A percentile compares a stretch with the other conserved stretches of the same genome.
Evolutionary conservation across 768 basidiomycete genomes (phyloP).

Genomic region (Tulasnella sp.): DNA sequence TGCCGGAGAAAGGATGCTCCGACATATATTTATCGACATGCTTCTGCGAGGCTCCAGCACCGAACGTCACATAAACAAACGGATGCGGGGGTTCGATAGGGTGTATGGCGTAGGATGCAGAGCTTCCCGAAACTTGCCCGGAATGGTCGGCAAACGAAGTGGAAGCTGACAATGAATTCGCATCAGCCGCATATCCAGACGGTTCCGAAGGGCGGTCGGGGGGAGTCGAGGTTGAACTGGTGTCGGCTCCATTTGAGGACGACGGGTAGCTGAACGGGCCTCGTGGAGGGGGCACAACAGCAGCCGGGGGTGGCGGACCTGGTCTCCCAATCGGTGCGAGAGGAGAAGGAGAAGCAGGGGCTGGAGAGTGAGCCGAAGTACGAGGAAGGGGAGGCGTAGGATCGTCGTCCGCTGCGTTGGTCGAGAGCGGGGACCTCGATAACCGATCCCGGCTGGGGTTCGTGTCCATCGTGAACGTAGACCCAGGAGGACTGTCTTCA

Average conservation of each 20-base stretch:
- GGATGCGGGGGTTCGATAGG: slow-evolving; percentile 63
- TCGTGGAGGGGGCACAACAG: neutral
- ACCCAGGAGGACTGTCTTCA: slow-evolving; percentile 49
- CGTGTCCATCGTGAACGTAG: slow-evolving; percentile 45
- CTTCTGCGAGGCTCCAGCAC: slow-evolving; percentile 83
- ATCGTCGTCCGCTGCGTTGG: neutral
- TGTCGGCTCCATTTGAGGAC: neutral
- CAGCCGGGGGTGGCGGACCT: neutral
- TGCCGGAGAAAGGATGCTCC: slow-evolving; percentile 64
- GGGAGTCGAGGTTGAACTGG: neutral
- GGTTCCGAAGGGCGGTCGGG: neutral
- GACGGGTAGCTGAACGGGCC: slow-evolving; percentile 31
- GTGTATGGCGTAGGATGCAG: slow-evolving; percentile 17
- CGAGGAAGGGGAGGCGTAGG: neutral
- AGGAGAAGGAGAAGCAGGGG: neutral
- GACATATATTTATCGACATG: slow-evolving; percentile 80
- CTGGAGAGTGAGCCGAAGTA: neutral
- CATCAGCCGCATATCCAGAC: neutral
- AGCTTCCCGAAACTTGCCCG: neutral
- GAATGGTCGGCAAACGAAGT: slow-evolving; percentile 47
- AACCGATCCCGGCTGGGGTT: slow-evolving; percentile 44
- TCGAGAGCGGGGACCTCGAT: neutral
- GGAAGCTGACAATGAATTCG: slow-evolving; percentile 44
- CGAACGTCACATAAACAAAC: slow-evolving; percentile 82
- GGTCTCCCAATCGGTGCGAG: neutral